phyloP scores from a whole-genome alignment of 192 early-diverging fungal species.

The Coemansia sp. region DNA sequence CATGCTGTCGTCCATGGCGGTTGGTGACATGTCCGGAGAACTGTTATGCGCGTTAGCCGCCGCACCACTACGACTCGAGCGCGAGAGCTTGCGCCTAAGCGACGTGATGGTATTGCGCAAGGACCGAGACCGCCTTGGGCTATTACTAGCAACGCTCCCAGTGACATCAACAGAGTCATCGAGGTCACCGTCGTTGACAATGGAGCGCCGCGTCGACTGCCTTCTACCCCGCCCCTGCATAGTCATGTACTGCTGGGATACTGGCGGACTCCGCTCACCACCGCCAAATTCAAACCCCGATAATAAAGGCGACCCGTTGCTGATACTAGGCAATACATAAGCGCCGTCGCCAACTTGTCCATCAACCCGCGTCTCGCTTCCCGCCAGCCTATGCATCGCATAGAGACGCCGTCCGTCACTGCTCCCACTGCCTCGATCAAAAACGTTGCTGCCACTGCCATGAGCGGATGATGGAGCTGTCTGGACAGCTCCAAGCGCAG shows the following conservation, averaged over 20 bases:
- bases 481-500: conserved; percentile 3
- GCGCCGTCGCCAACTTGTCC: conserved; percentile 14
- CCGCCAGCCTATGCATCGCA: conserved; percentile 33
- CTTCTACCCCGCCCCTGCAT: background rate
- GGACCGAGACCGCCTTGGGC: conserved; percentile 50
- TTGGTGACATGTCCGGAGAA: conserved; percentile 27
- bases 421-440: conserved; percentile 10
- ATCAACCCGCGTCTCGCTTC: conserved; percentile 36
- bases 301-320: conserved; percentile 47
- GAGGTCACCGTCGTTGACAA: conserved; percentile 5
- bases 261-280: conserved; percentile 19
- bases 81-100: conserved; percentile 47
- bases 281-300: conserved; percentile 35
- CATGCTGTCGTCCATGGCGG: conserved; percentile 23
- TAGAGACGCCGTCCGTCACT: conserved; percentile 19
- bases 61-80: conserved; percentile 36
- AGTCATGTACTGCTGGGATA: conserved; percentile 12
- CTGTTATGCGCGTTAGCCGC: conserved; percentile 16
- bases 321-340: conserved; percentile 41
- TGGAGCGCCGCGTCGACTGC: conserved; percentile 2
- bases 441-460: conserved; percentile 11
- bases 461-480: background rate
- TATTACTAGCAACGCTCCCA: conserved; percentile 15
- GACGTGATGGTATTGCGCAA: conserved; percentile 56
- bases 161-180: conserved; percentile 17